Conservation (phyloP, 805 yeast genomes). For the Hanseniaspora hatyaiensis region DNA sequence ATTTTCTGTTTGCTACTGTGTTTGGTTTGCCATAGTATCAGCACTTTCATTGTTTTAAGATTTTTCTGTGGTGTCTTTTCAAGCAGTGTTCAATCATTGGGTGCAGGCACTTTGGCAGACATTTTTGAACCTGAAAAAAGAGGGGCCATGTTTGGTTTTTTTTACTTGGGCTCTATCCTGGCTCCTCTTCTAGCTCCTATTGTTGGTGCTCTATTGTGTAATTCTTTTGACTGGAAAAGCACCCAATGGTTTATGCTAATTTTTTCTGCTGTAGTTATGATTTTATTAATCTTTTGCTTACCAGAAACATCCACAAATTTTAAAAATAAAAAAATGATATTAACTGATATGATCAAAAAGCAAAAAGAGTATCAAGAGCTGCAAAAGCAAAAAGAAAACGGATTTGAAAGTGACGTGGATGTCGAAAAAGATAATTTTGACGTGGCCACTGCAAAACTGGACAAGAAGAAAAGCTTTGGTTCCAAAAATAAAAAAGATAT, state of each 20-base stretch:
- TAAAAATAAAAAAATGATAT: constrained; percentile 32
- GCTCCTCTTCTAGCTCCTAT: constrained; percentile 77
- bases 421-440: no score
- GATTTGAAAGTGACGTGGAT: no score
- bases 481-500: not conserved
- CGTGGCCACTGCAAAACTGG: no score
- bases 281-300: constrained; percentile 41
- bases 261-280: constrained; percentile 43
- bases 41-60: constrained; percentile 54
- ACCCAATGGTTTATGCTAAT: constrained; percentile 78
- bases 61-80: constrained; percentile 68
- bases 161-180: constrained; percentile 65
- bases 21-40: constrained; percentile 51
- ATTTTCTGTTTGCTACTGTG: constrained; percentile 58
- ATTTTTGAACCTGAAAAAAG: constrained; percentile 53
- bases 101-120: constrained; percentile 80
- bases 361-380: constrained; percentile 34
- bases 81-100: constrained; percentile 78
- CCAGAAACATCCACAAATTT: constrained; percentile 67
- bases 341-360: constrained; percentile 36
- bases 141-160: constrained; percentile 70
- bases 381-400: constrained; percentile 24
- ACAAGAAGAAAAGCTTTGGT: no score
- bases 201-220: constrained; percentile 61
- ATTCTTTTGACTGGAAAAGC: constrained; percentile 75